phyloP scores from a whole-genome alignment of 2,329 filamentous ascomycete species.

The Clathrospora elynae region DNA sequence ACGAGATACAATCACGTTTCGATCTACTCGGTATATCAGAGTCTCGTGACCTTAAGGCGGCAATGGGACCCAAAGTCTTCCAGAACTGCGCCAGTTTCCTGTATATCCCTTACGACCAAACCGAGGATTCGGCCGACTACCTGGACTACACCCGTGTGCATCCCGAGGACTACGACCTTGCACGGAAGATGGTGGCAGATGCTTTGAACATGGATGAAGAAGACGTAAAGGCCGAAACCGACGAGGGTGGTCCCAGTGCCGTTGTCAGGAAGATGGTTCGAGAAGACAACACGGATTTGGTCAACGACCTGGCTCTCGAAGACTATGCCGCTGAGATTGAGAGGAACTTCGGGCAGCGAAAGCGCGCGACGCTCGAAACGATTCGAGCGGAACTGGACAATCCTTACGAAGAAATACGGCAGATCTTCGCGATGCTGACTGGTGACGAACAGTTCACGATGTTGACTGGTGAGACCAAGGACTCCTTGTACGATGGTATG shows the following conservation, averaged over 20 bases:
- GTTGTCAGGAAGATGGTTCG: constrained; percentile 95
- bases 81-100: constrained; percentile 97
- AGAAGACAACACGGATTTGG: constrained; percentile 89
- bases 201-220: constrained; percentile 96
- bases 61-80: constrained; percentile 86
- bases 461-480: constrained; percentile 89
- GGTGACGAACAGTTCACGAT: constrained; percentile 90
- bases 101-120: constrained; percentile 84
- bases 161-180: constrained; percentile 97
- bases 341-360: constrained; percentile 88
- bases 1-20: constrained; percentile 79
- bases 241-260: constrained; percentile 85
- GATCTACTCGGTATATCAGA: constrained; percentile 90
- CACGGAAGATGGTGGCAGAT: constrained; percentile 97
- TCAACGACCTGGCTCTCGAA: constrained; percentile 94
- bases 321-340: constrained; percentile 97
- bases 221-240: constrained; percentile 91
- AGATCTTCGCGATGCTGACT: constrained; percentile 72
- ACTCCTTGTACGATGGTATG: constrained; percentile 86
- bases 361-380: constrained; percentile 93
- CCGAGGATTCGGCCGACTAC: constrained; percentile 82
- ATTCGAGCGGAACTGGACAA: constrained; percentile 92
- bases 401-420: constrained; percentile 91
- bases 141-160: constrained; percentile 97
- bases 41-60: constrained; percentile 42